Evolutionary conservation across 2,329 filamentous ascomycete genomes (phyloP).

Genomic region (Pseudogymnoascus sp.): DNA sequence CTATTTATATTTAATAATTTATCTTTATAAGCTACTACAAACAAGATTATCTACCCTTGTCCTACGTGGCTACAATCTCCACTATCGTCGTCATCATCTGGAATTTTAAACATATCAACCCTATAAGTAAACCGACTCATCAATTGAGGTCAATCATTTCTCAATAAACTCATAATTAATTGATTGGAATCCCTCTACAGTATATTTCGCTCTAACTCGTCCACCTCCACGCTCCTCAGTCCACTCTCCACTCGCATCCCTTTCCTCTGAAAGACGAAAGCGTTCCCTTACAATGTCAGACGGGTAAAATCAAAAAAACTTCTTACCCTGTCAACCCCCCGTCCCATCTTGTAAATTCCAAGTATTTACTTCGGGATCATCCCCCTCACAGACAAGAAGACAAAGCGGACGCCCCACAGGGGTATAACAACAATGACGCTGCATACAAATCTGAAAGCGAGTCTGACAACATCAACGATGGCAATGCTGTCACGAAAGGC

Average conservation of each 20-base stretch:
- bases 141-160: background rate
- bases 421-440: background rate
- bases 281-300: background rate
- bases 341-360: background rate
- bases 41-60: background rate
- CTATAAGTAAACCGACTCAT: background rate
- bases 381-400: background rate
- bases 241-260: background rate
- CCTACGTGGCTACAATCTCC: background rate
- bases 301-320: background rate
- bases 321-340: background rate
- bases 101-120: background rate
- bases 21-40: background rate
- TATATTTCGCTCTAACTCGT: background rate
- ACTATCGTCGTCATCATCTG: background rate
- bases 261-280: background rate
- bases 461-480: background rate
- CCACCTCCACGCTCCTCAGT: background rate
- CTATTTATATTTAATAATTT: background rate
- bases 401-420: background rate
- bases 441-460: background rate
- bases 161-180: background rate
- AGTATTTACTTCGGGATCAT: background rate
- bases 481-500: background rate
- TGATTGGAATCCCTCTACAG: background rate